phyloP scores from a whole-genome alignment of 164 flowering plant species.

The Cinnamomum chago region DNA sequence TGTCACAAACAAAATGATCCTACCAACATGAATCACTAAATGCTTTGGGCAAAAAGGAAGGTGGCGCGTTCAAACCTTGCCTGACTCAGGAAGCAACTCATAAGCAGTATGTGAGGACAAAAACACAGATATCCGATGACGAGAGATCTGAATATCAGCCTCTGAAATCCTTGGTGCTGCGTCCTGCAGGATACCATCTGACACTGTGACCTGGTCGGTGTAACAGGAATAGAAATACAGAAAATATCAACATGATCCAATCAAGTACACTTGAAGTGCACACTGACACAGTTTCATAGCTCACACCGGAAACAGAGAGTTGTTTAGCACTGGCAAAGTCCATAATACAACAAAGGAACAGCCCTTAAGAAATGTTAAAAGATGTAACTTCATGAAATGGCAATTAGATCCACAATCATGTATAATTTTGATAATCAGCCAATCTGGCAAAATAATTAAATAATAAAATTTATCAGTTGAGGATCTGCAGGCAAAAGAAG shows the following conservation, averaged over 20 bases:
- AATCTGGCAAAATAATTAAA: not conserved
- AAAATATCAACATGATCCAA: not conserved
- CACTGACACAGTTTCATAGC: constrained; percentile 1
- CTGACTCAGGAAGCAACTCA: constrained; percentile 83
- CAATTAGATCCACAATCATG: not conserved
- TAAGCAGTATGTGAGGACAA: constrained; percentile 70
- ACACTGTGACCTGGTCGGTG: constrained; percentile 37
- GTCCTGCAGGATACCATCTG: constrained; percentile 44
- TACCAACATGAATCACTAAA: not conserved
- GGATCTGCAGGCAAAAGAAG: not conserved
- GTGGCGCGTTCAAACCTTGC: constrained; percentile 75
- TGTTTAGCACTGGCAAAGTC: not conserved
- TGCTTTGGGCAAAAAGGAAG: constrained; percentile 2
- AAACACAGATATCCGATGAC: constrained; percentile 59
- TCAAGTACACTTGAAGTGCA: not conserved
- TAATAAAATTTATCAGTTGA: not conserved
- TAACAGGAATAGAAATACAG: constrained; percentile 1
- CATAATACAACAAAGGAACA: not conserved
- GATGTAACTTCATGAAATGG: not conserved
- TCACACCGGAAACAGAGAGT: not conserved
- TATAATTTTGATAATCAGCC: not conserved
- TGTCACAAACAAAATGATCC: not conserved
- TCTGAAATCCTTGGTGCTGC: constrained; percentile 49
- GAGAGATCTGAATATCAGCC: constrained; percentile 67
- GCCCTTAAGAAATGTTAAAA: not conserved